A percentile compares a stretch with the other conserved stretches of the same genome.
Evolutionary conservation across 73 alveolate genomes (phyloP).

Genomic region (Paramecium pentaurelia): DNA sequence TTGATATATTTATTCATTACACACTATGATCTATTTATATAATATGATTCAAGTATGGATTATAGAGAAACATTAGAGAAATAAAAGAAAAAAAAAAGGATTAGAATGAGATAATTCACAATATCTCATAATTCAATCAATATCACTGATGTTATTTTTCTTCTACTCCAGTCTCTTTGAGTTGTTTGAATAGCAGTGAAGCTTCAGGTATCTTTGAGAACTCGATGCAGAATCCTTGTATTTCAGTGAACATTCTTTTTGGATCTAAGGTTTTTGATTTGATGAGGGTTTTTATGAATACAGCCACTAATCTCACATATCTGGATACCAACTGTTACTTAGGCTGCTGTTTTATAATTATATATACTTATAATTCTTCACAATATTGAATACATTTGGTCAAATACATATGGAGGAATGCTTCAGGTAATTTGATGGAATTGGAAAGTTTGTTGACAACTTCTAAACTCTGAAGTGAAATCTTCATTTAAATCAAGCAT

Average conservation of each 20-base stretch:
- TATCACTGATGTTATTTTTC: background rate
- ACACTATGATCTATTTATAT: background rate
- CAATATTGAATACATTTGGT: background rate
- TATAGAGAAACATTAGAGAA: background rate
- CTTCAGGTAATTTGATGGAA: background rate
- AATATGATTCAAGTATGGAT: background rate
- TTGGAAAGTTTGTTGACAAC: conserved; percentile 11
- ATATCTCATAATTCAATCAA: background rate
- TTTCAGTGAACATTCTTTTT: background rate
- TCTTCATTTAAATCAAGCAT: background rate
- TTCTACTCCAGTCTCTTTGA: background rate
- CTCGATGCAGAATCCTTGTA: conserved; percentile 21
- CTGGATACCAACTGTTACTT: background rate
- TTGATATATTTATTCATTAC: background rate
- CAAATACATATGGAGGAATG: background rate
- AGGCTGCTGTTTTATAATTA: background rate
- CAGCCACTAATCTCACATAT: conserved; percentile 6
- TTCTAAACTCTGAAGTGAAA: conserved; percentile 1
- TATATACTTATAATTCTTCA: background rate
- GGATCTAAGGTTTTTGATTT: conserved; percentile 6
- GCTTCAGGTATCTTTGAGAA: conserved; percentile 20
- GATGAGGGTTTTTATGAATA: background rate
- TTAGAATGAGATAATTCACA: background rate
- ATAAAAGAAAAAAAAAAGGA: background rate
- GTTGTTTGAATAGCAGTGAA: background rate